Evolutionary conservation across 1,284 basidiomycete species (phyloP).

Genomic region (Cutaneotrichosporon dermatis): DNA sequence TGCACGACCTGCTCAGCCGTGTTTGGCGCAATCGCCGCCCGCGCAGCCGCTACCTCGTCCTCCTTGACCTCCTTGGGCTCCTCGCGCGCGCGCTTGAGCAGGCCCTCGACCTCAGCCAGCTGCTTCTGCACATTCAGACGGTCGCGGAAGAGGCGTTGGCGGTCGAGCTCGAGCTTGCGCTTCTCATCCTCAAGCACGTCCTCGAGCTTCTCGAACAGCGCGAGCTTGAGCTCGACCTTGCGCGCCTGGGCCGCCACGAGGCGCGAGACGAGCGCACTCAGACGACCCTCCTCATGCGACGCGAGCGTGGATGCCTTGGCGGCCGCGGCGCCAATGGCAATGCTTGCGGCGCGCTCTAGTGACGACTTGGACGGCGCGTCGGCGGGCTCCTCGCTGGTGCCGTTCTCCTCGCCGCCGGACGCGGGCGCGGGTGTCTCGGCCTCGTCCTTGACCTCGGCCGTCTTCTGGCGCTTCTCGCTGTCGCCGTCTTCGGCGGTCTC

Average conservation of each 20-base stretch:
- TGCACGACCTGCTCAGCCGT: conserved; percentile 13
- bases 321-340: conserved; percentile 84
- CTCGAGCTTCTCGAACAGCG: conserved; percentile 86
- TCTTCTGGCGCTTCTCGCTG: conserved; percentile 22
- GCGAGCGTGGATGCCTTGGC: conserved; percentile 79
- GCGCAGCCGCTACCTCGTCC: conserved; percentile 8
- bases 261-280: conserved; percentile 72
- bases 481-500: too few species aligned
- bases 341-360: conserved; percentile 69
- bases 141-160: conserved; percentile 46
- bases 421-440: not conserved
- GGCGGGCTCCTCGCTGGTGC: conserved; percentile 29
- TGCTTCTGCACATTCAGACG: conserved; percentile 37
- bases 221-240: conserved; percentile 90
- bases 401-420: conserved; percentile 30
- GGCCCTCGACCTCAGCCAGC: conserved; percentile 37
- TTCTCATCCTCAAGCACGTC: conserved; percentile 78
- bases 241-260: conserved; percentile 86
- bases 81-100: conserved; percentile 36
- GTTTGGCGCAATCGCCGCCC: conserved; percentile 13
- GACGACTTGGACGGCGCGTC: conserved; percentile 64
- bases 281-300: conserved; percentile 75
- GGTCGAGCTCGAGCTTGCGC: conserved; percentile 44
- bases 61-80: conserved; percentile 6
- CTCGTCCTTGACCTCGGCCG: conserved; percentile 21